Evolutionary conservation across 495 filamentous ascomycete species (phyloP), one percentile per base, ranked within the genome.

Genomic region (Lasiosphaeria ovina): DNA sequence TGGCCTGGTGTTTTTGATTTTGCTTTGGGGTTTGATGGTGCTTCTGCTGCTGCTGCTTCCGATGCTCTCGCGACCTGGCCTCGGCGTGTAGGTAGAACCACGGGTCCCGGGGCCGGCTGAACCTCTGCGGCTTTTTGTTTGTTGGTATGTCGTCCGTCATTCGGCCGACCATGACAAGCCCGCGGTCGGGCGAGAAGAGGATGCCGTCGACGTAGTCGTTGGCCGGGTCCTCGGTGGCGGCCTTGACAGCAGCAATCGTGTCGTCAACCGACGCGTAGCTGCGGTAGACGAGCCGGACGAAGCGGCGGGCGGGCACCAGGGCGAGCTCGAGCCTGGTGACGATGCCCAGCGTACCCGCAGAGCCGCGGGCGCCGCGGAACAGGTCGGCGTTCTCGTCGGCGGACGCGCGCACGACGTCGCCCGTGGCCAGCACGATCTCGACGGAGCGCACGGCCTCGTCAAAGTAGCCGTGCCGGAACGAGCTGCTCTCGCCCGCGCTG

Each of bases 381-480:
- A 88, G 72, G 55, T 86, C 84, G 5, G 69, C 44, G n/a, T 77
- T 72, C 12, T 77, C 70, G 14, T 62, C 55, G 4, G 70, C 61
- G 24, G 69, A 77, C 8, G 71, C 67, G 12, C 51, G 74, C 7
- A 75, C 69, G 0, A 84, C 66, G 7, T 83, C 73, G 3, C 85
- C 85, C 59, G 80, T 71, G 0, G 79, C 77, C 12, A 87, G 67
- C 6, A 87, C 80, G 58, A 87, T 83, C 70, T 87, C 84, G 17
- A 86, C 78, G 60, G 69, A 74, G 35, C 78, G 79, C 47, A 87
- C 70, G 3, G 79, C 85, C 3, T 70, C 51, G 55, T 87, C 80
- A 59, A 89, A 89, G 59, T 79, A 80, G 1, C 86, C 86, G 53
- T 86, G 77, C 16, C 78, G 76, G 63, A 85, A 87, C 6, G 79